Conservation (phyloP, 2,329 filamentous ascomycete species). For the Leptodontidium sp. region DNA sequence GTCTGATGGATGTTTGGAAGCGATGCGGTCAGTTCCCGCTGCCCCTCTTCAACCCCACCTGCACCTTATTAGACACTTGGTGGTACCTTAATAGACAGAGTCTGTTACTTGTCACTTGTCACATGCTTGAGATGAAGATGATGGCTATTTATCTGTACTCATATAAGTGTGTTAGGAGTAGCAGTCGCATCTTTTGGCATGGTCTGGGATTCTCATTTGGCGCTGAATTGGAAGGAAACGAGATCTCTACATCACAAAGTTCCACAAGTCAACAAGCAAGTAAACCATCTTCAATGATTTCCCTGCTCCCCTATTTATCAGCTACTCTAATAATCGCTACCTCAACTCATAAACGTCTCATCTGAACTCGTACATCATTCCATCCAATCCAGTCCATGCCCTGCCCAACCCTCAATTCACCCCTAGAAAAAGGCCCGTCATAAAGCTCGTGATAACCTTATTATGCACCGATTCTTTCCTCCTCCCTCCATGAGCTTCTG, state of each 20-base stretch:
- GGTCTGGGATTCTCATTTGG: too few relatives aligned
- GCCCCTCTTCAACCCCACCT: slow-evolving; percentile 18
- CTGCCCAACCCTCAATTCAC: neutral
- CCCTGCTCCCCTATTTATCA: slow-evolving; percentile 7
- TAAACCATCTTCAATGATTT: neutral
- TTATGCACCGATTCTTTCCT: slow-evolving; percentile 31
- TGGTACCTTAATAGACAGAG: neutral
- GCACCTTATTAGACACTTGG: too few relatives aligned
- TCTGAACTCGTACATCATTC: slow-evolving; percentile 19
- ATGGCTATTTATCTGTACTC: too few relatives aligned
- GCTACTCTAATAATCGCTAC: slow-evolving; percentile 1
- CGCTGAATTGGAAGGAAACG: too few relatives aligned
- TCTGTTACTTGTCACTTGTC: neutral
- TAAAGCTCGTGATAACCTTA: slow-evolving; percentile 40
- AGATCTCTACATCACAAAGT: neutral
- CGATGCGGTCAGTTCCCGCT: slow-evolving; percentile 9
- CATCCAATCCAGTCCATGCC: slow-evolving; percentile 17
- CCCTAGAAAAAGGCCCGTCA: slow-evolving; percentile 22
- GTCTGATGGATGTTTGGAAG: neutral
- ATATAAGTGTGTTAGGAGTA: too few relatives aligned
- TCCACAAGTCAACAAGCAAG: neutral
- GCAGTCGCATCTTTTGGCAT: too few relatives aligned
- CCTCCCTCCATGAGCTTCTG: neutral
- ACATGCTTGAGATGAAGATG: too few relatives aligned
- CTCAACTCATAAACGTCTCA: slow-evolving; percentile 13